Conservation (phyloP, 1,139 yeast genomes). For the Pneumocystis sp. region DNA sequence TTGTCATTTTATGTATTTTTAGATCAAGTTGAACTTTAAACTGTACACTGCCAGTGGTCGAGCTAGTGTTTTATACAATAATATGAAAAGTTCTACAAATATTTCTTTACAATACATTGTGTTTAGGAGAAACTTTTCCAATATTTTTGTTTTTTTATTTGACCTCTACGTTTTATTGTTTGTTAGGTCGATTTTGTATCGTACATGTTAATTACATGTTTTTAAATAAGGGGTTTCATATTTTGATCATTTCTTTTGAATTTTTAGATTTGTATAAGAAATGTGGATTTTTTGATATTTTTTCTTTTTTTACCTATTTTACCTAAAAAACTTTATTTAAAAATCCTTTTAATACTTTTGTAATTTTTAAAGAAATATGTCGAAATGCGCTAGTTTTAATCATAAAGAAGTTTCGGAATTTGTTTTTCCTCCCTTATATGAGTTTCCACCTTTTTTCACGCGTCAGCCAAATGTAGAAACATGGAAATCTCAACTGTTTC, state of each 20-base stretch:
- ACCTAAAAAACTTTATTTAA: background rate
- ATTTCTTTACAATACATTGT: background rate
- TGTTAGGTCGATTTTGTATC: background rate
- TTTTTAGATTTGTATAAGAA: background rate
- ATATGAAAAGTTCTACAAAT: background rate
- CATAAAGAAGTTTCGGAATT: background rate
- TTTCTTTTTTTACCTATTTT: background rate
- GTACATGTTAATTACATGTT: too few species aligned
- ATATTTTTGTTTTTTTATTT: background rate
- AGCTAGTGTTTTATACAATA: background rate
- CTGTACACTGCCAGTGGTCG: background rate
- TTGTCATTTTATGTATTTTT: background rate
- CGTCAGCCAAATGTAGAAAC: conserved; percentile 74
- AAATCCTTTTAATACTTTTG: background rate
- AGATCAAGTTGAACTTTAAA: background rate
- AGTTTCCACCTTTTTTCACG: conserved; percentile 87
- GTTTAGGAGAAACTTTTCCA: background rate
- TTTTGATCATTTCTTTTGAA: background rate
- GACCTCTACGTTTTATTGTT: background rate
- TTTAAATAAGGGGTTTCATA: background rate
- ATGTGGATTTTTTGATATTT: background rate
- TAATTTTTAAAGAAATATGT: background rate
- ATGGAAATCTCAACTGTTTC: conserved; percentile 49
- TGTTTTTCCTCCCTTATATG: conserved; percentile 36
- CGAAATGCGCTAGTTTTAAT: background rate